A percentile compares a stretch with the other conserved stretches of the same genome.
Conservation (phyloP, 345 rosid species). For the Rhodamnia argentea region DNA sequence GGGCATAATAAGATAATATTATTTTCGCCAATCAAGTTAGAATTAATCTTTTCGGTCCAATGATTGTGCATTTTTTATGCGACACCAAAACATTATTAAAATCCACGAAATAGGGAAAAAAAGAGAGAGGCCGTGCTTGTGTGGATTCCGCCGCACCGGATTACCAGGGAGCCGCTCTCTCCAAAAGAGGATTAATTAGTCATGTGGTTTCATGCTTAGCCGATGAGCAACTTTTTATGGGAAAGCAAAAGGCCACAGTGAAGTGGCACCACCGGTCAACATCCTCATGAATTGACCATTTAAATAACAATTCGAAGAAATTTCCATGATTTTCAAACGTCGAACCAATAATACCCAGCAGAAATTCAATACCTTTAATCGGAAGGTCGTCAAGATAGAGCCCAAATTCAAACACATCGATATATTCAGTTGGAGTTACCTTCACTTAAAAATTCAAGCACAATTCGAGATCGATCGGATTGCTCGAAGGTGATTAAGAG, state of each 20-base stretch:
- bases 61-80: constrained; percentile 22
- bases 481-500: too few relatives aligned
- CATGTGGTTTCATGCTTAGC: neutral
- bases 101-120: neutral
- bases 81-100: neutral
- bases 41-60: constrained; percentile 54
- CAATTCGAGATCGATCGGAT: too few relatives aligned
- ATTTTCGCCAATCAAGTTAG: constrained; percentile 28
- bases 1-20: neutral
- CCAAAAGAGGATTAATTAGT: neutral
- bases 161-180: neutral
- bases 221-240: neutral
- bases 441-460: too few relatives aligned
- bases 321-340: too few relatives aligned
- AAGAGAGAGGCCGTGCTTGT: neutral
- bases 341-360: too few relatives aligned
- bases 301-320: too few relatives aligned
- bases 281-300: neutral
- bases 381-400: too few relatives aligned
- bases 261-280: neutral
- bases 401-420: too few relatives aligned
- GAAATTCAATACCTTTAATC: too few relatives aligned
- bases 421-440: too few relatives aligned
- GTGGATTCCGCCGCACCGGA: neutral
- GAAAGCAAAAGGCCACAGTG: neutral